Conservation (phyloP, 2,329 filamentous ascomycete species). For the Verticillium tricorpus region DNA sequence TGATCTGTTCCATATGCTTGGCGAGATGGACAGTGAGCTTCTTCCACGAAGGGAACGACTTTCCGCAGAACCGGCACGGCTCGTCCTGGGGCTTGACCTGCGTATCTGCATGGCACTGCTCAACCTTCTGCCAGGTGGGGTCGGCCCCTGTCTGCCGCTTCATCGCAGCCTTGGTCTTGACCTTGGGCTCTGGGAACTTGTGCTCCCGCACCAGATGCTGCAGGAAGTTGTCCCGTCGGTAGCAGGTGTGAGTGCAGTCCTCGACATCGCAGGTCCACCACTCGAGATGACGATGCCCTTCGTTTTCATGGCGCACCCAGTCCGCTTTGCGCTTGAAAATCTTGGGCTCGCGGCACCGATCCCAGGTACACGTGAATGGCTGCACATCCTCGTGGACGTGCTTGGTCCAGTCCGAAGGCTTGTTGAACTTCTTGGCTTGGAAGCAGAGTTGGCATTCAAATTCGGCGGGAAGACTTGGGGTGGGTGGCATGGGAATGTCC, state of each 20-base stretch:
- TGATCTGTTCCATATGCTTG: conserved; percentile 91
- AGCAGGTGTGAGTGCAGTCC: conserved; percentile 79
- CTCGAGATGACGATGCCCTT: conserved; percentile 82
- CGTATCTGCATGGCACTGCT: conserved; percentile 71
- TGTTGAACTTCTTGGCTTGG: conserved; percentile 76
- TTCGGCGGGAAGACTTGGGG: conserved; percentile 71
- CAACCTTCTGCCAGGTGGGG: conserved; percentile 71
- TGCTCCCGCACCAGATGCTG: conserved; percentile 91
- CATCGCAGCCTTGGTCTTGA: conserved; percentile 67
- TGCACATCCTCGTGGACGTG: conserved; percentile 92
- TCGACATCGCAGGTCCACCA: conserved; percentile 84
- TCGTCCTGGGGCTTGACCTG: conserved; percentile 63
- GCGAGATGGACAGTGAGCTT: conserved; percentile 90
- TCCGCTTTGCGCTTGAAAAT: conserved; percentile 95
- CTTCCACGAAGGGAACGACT: conserved; percentile 79
- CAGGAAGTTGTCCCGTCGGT: conserved; percentile 85
- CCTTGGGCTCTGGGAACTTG: conserved; percentile 76
- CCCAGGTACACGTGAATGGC: conserved; percentile 90
- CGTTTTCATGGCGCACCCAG: conserved; percentile 92
- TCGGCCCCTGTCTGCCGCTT: conserved; percentile 56
- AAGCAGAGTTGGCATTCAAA: conserved; percentile 91
- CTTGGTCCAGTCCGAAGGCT: conserved; percentile 95
- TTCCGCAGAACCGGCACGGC: conserved; percentile 83
- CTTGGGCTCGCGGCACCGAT: conserved; percentile 76
- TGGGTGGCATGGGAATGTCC: conserved; percentile 79